Conservation (phyloP, 2,329 filamentous ascomycete genomes). For the Mollisiaceae sp. region DNA sequence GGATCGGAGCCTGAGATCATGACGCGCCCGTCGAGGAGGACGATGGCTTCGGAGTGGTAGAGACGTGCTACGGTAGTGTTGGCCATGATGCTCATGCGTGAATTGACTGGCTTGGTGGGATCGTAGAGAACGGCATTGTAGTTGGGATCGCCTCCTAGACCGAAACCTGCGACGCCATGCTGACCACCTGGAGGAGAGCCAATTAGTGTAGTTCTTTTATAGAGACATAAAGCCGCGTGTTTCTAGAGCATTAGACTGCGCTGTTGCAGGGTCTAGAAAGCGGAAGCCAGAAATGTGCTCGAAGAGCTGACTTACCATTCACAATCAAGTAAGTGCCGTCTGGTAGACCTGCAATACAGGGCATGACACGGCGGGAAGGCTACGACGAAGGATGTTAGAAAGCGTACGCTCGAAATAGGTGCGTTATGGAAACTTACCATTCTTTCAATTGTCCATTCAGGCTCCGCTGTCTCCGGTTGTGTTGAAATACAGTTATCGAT, state of each 20-base stretch:
- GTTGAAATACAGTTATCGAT: too few relatives aligned
- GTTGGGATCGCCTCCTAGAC: conserved; percentile 62
- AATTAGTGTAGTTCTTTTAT: too few relatives aligned
- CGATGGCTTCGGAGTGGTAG: conserved; percentile 68
- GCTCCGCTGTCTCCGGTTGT: too few relatives aligned
- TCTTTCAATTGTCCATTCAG: too few relatives aligned
- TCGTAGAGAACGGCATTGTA: conserved; percentile 67
- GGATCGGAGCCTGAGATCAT: conserved; percentile 63
- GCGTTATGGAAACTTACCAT: too few relatives aligned
- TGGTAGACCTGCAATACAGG: conserved; percentile 66
- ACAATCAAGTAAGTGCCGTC: conserved; percentile 69
- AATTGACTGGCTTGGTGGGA: conserved; percentile 56
- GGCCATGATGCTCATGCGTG: conserved; percentile 66
- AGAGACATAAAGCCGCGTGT: too few relatives aligned
- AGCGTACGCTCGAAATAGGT: too few relatives aligned
- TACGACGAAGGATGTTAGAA: conserved; percentile 59
- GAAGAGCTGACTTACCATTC: conserved; percentile 47
- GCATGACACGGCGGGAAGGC: conserved; percentile 65
- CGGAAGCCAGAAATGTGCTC: too few relatives aligned
- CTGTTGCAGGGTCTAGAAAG: too few relatives aligned
- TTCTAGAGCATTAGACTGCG: too few relatives aligned
- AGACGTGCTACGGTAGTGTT: conserved; percentile 68
- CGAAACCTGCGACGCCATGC: conserved; percentile 66
- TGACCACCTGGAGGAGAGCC: conserved; percentile 47
- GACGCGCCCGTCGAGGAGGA: conserved; percentile 67